phyloP scores from a whole-genome alignment of 2,329 filamentous ascomycete genomes.

The Catunica adiposa region DNA sequence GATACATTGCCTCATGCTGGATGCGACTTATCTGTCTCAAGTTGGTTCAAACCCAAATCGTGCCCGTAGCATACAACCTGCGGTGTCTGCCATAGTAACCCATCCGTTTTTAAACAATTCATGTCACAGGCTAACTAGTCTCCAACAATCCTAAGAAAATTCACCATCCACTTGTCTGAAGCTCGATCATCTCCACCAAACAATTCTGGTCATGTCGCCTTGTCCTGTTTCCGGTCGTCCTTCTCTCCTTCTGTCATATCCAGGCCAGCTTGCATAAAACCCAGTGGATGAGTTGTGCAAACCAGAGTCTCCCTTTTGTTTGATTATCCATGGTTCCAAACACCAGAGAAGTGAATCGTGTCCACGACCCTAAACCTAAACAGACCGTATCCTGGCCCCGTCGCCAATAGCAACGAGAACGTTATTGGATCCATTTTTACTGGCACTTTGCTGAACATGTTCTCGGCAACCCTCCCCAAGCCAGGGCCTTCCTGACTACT shows the following conservation, averaged over 20 bases:
- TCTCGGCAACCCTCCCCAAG: background rate
- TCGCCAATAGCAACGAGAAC: conserved; percentile 7
- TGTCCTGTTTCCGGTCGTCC: background rate
- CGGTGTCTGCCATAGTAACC: background rate
- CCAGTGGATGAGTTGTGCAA: too few species aligned
- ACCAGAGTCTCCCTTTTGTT: background rate
- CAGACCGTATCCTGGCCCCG: conserved; percentile 3
- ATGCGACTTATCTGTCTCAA: background rate
- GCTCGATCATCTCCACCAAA: background rate
- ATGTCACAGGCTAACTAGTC: too few species aligned
- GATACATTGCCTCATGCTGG: background rate
- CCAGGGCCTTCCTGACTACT: background rate
- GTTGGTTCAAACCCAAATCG: background rate
- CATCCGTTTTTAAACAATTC: background rate
- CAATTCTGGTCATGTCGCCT: background rate
- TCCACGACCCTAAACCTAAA: background rate
- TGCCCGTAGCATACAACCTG: background rate
- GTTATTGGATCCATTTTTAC: background rate
- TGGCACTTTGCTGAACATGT: background rate
- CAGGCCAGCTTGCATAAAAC: background rate
- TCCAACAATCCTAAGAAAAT: too few species aligned
- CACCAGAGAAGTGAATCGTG: background rate
- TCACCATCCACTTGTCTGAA: too few species aligned
- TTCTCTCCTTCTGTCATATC: background rate
- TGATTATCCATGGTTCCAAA: background rate